Conservation (phyloP, 192 early-diverging fungal species). For the Rhizoclosmatium globosum region DNA sequence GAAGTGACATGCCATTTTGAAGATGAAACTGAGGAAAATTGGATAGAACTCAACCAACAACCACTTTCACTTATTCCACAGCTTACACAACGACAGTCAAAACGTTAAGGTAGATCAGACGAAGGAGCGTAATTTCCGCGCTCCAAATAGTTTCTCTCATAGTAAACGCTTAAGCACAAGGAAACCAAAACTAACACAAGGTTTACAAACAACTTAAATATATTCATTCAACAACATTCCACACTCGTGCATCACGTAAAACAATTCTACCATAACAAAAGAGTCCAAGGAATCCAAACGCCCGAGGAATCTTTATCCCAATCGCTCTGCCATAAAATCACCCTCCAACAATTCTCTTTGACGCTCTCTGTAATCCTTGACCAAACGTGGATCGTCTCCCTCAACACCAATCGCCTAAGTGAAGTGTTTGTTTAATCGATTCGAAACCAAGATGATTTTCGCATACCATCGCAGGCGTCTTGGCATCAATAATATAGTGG, state of each 20-base stretch:
- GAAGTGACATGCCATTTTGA: no score
- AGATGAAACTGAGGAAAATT: no score
- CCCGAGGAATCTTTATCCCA: conserved; percentile 39
- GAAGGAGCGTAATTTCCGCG: no score
- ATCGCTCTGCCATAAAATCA: conserved; percentile 58
- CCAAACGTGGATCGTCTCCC: conserved; percentile 87
- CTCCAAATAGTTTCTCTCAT: no score
- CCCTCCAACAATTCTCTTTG: conserved; percentile 46
- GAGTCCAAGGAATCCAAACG: background rate
- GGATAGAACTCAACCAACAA: no score
- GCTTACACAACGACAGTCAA: no score
- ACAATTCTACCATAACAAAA: background rate
- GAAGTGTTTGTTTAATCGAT: background rate
- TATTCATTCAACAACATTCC: background rate
- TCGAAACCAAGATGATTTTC: background rate
- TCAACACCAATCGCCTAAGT: conserved; percentile 80
- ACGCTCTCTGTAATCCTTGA: conserved; percentile 52
- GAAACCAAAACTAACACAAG: background rate
- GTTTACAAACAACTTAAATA: background rate
- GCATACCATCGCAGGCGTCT: conserved; percentile 78
- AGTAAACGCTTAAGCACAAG: no score
- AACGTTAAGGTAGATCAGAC: no score
- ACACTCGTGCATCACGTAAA: no score
- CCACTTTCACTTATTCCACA: no score
- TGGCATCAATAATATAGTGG: conserved; percentile 93